Conservation (phyloP, 164 flowering plant species). For the Stephania japonica region DNA sequence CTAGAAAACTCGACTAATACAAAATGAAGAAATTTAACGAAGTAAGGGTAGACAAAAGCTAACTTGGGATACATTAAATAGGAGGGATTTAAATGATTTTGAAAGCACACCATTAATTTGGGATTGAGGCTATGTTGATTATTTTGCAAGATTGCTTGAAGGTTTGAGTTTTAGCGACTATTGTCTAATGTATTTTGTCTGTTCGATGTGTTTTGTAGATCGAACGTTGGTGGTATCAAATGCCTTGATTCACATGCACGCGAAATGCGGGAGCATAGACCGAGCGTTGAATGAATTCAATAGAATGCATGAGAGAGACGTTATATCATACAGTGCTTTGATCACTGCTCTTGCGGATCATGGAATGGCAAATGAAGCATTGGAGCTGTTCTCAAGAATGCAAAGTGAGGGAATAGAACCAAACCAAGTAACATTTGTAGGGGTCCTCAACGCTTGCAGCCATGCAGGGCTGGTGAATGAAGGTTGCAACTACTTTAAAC, state of each 20-base stretch:
- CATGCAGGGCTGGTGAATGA: conserved; percentile 39
- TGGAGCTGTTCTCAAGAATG: conserved; percentile 34
- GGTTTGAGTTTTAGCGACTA: background rate
- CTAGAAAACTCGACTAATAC: no score
- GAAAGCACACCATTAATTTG: no score
- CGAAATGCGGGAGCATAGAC: conserved; percentile 35
- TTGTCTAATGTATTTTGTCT: background rate
- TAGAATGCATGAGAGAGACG: conserved; percentile 29
- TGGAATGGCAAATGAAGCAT: conserved; percentile 34
- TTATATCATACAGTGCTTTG: conserved; percentile 34
- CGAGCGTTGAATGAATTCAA: conserved; percentile 28
- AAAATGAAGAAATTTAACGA: no score
- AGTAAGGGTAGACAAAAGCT: no score
- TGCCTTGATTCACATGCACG: conserved; percentile 46
- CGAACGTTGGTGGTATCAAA: conserved; percentile 29
- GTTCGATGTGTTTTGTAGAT: conserved; percentile 13
- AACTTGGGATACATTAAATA: no score
- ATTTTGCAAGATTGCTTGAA: no score
- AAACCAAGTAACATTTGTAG: conserved; percentile 34
- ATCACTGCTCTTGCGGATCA: conserved; percentile 42
- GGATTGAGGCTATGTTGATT: no score
- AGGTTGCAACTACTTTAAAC: conserved; percentile 30
- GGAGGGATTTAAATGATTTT: no score
- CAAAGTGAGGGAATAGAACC: conserved; percentile 30
- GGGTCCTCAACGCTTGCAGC: conserved; percentile 40